Evolutionary conservation across 257 asterid species (phyloP), one percentile per base, ranked within the genome.

Genomic region (Fraxinus pennsylvanica): DNA sequence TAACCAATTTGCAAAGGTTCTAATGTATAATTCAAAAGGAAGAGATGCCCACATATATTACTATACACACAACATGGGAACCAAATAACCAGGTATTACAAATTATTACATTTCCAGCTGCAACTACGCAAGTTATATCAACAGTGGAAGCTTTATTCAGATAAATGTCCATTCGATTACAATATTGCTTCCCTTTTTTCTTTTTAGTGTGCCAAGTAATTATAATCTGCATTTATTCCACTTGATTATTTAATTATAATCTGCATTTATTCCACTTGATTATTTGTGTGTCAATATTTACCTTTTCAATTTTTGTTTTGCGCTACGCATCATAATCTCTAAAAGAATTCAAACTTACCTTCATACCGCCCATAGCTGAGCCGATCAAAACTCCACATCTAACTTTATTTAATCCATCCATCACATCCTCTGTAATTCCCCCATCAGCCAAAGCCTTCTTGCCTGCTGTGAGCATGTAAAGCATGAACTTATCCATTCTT

Each of bases 351-450:
- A 74, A 69, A 13, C 74, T 41, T 85, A 94, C 98, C 96, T 94
- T 87, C 98, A 94, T 94, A 41, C 98, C 98, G 76, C 98, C 98
- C 96, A 94, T 80, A 76, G 94, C 98, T 19, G 98, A 94, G 81
- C 98, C 98, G 65, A 94, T 94, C 78, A 94, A 77, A 80, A 94
- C 98, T 6, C 98, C 98, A 65, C 98, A 94, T 81, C 79, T 89
- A 63, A 90, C 79, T 87, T 94, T 94, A 82, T 94, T 88, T 72
- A 92, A 54, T 83, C 83, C 93, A 74, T 87, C 79, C 96, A 91
- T 87, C 75, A 87, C 76, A 82, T 92, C 92, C 43, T 91, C 96
- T 3, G 94, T 86, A 80, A 94, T 86, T 85, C 98, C 98, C 67
- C 82, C 98, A 91, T 94, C 92, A 29, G 90, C 93, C 84, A 94